Evolutionary conservation across 805 yeast genomes (phyloP), one percentile per base, ranked within the genome.

Genomic region (Saccharomycopsis sp.): DNA sequence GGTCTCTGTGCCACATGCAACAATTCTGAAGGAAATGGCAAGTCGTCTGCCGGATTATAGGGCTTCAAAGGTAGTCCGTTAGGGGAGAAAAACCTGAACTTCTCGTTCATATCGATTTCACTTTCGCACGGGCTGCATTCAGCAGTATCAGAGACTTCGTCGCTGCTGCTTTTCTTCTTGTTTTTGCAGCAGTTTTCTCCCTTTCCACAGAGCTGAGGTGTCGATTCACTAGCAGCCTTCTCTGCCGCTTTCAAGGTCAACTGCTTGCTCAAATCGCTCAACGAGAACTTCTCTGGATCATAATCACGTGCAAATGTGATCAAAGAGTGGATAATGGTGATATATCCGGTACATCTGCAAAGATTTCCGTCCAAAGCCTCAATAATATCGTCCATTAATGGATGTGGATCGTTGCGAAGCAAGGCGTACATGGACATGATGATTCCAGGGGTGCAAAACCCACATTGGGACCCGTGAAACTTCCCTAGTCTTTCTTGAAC

Each of bases 401-500:
- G 75, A 9, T 58, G n/a, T 12, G 61, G 62, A 37, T 70, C 71
- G 41, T 74, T 68, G 37, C 80, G 67, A 24, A 77, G 63, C 54
- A 77, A 63, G 1, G 78, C 71, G 55, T 77, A 77, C 54, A 77
- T 62, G 44, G 77, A 73, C 81, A 77, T 77, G 8, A 77, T 79
- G 54, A 77, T 77, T 3, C 81, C 81, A 0, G 80, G 81, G 4
- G 81, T 77, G 61, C 81, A 77, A 62, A 76, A 77, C 2, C 81
- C 81, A 64, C 81, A 77, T 64, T 77, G 81, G 0, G 80, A 75
- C 3, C 81, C 81, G 57, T 77, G 80, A 62, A 74, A 74, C 56
- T 73, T 70, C 14, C 79, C 80, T 41, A 77, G 75, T 21, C 81
- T 67, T 61, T 77, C 80, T 62, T 77, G 81, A n/a, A 74, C 76